phyloP scores from a whole-genome alignment of 2,329 filamentous ascomycete species.

The Scedosporium minutisporum region DNA sequence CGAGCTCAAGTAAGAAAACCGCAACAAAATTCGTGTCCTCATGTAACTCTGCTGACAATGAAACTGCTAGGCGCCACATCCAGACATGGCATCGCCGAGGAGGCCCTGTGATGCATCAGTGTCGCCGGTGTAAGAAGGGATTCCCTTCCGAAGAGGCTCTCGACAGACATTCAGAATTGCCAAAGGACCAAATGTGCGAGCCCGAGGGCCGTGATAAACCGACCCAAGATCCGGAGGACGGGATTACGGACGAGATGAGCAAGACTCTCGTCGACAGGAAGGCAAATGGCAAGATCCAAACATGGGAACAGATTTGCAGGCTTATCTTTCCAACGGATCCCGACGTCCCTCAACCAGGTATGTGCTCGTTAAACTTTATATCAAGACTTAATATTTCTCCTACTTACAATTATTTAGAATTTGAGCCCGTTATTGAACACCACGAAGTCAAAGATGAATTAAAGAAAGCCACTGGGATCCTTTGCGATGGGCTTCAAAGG shows the following conservation, averaged over 20 bases:
- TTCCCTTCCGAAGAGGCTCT: slow-evolving; percentile 27
- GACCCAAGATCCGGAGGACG: neutral
- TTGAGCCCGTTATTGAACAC: neutral
- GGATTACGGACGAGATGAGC: slow-evolving; percentile 1
- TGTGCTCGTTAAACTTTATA: neutral
- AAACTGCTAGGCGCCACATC: slow-evolving; percentile 25
- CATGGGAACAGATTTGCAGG: slow-evolving; percentile 1
- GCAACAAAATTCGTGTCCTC: fast-evolving
- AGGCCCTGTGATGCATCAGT: slow-evolving; percentile 29
- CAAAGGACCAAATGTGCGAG: slow-evolving; percentile 31
- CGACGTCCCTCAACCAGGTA: neutral
- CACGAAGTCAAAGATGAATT: neutral
- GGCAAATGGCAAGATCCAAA: neutral
- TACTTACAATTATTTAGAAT: neutral
- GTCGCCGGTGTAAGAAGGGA: slow-evolving; percentile 29
- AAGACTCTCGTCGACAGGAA: neutral
- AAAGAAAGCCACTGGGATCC: neutral
- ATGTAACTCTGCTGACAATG: slow-evolving; percentile 8
- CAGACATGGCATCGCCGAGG: slow-evolving; percentile 33
- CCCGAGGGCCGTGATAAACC: neutral
- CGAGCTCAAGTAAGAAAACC: slow-evolving; percentile 24
- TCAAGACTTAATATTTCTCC: too few species aligned
- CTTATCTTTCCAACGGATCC: neutral
- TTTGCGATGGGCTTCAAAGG: neutral
- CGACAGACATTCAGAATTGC: slow-evolving; percentile 28